Evolutionary conservation across 148 eudicot species (phyloP).

Genomic region (Chenopodium album): DNA sequence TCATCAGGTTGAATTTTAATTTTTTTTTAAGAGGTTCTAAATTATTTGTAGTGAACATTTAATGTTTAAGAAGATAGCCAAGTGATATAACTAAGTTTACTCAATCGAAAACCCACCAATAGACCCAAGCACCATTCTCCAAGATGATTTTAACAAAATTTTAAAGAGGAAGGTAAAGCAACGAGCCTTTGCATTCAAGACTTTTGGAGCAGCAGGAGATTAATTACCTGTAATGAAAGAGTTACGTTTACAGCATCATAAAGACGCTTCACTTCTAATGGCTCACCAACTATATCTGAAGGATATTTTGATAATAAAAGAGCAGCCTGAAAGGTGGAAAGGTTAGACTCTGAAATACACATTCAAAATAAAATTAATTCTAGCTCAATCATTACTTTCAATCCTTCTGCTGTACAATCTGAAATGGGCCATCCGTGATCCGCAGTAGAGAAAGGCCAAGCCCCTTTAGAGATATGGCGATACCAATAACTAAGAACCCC

Average conservation of each 20-base stretch:
- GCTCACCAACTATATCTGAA: constrained; percentile 72
- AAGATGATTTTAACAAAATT: not conserved
- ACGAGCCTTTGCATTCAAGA: not conserved
- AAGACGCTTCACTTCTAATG: constrained; percentile 56
- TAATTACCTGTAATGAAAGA: constrained; percentile 83
- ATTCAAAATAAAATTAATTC: not conserved
- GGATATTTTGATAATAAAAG: constrained; percentile 71
- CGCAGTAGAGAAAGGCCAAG: constrained; percentile 97
- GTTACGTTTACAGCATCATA: constrained; percentile 82
- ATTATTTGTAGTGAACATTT: too few species aligned
- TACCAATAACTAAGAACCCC: constrained; percentile 82
- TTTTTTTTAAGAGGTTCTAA: too few species aligned
- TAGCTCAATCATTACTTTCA: constrained; percentile 60
- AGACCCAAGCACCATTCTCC: constrained; percentile 1
- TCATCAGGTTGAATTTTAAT: too few species aligned
- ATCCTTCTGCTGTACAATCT: constrained; percentile 94
- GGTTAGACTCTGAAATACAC: constrained; percentile 12
- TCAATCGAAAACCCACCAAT: not conserved
- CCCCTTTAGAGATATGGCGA: constrained; percentile 98
- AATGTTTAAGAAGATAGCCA: too few species aligned
- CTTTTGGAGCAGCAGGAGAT: not conserved
- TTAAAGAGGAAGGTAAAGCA: not conserved
- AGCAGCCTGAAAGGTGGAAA: constrained; percentile 53
- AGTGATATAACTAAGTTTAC: too few species aligned
- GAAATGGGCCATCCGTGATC: constrained; percentile 99